Evolutionary conservation across 2,329 filamentous ascomycete genomes (phyloP).

Genomic region (Phoma sp.): DNA sequence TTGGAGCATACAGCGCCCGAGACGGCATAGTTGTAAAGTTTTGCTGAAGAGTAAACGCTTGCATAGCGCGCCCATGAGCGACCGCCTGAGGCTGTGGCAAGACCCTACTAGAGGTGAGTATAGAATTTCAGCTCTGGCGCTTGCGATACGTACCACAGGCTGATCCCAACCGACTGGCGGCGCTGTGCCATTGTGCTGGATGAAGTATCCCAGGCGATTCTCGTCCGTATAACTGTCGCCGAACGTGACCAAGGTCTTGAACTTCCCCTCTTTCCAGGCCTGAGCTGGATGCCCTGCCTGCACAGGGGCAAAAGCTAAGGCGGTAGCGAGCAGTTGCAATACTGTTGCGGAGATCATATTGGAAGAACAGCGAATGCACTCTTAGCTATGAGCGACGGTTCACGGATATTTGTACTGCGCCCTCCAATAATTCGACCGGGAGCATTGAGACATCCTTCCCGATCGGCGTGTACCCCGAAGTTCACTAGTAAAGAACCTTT

Average conservation of each 20-base stretch:
- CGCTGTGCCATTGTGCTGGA: slow-evolving; percentile 58
- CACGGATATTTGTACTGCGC: slow-evolving; percentile 25
- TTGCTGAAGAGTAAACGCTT: slow-evolving; percentile 63
- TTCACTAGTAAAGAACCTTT: slow-evolving; percentile 5
- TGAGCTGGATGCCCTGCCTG: slow-evolving; percentile 18
- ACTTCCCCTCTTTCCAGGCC: slow-evolving; percentile 53
- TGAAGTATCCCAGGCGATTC: slow-evolving; percentile 69
- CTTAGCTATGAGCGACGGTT: background rate
- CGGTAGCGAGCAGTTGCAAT: slow-evolving; percentile 27
- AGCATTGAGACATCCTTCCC: slow-evolving; percentile 20
- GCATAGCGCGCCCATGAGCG: slow-evolving; percentile 73
- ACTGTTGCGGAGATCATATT: slow-evolving; percentile 20
- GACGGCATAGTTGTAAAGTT: slow-evolving; percentile 72
- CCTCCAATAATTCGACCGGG: background rate
- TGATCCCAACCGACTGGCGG: slow-evolving; percentile 68
- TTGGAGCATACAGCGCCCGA: slow-evolving; percentile 76
- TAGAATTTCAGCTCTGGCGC: background rate
- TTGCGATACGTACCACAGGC: slow-evolving; percentile 48
- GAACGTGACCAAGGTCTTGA: slow-evolving; percentile 71
- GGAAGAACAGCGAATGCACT: background rate
- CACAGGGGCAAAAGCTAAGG: slow-evolving; percentile 27
- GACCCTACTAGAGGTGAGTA: slow-evolving; percentile 40
- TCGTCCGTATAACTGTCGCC: slow-evolving; percentile 82
- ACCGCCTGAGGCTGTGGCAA: slow-evolving; percentile 68
- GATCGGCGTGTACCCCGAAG: slow-evolving; percentile 15